Evolutionary conservation across 2,329 filamentous ascomycete genomes (phyloP), one percentile per base, ranked within the genome.

Genomic region (Fusarium sp.): DNA sequence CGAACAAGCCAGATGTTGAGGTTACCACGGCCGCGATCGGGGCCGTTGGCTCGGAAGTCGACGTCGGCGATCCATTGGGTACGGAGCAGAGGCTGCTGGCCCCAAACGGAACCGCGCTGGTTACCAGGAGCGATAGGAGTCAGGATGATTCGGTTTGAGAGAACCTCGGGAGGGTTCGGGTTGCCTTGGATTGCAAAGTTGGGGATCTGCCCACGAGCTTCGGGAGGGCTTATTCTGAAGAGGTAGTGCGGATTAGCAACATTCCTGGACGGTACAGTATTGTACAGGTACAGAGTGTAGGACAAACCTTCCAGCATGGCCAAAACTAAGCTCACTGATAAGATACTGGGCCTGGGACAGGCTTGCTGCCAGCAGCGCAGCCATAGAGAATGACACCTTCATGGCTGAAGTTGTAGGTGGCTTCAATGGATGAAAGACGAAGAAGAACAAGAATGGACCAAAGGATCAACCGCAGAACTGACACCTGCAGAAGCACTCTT

Each of bases 1-100:
- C 88, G 89, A 52, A 88, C 90, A 75, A 96, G 93, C 96, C 96
- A 99, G 74, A 99, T 85, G 79, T 98, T 95, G 71, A 99, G 83
- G 80, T 96, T 97, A 48, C 96, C 96, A 59, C 90, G 89, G 50
- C 90, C 93, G 71, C 92, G 85, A 76, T 98, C 96, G 67, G 91
- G 90, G 9, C 96, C 96, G 64, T 88, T 93, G 52, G 90, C 92
- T 71, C 96, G 88, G 80, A 99, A 97, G 75, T 96, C 90, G 71
- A 98, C 84, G 75, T 97, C 92, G 50, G 90, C 88, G 10, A 88
- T 86, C 94, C 94, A 99, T 78, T 90, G 85, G n/a, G 84, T 80
- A 62, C 90, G 82, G 71, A 87, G 79, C 48, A 92, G 83, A 33
- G 85, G 75, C 60, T 83, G 78, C 66, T 94, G 88, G 32, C 90